Conservation (phyloP, 78 protist species). For the Dictyostelium capitatum region DNA sequence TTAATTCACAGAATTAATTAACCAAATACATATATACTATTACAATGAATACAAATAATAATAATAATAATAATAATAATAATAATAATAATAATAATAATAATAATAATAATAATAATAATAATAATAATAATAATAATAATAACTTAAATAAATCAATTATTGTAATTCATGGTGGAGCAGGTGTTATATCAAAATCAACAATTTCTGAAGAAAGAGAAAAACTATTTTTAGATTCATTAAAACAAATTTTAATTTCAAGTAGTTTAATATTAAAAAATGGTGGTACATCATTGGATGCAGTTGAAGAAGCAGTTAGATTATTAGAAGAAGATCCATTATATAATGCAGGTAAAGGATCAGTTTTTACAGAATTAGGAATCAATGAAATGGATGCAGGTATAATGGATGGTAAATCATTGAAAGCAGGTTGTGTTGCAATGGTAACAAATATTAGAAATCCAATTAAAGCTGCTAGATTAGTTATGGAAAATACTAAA, state of each 20-base stretch:
- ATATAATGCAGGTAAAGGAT: conserved; percentile 85
- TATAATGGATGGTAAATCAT: conserved; percentile 71
- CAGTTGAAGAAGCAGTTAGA: conserved; percentile 75
- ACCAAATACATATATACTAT: no score
- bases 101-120: neutral
- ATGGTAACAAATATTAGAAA: conserved; percentile 61
- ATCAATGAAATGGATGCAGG: conserved; percentile 84
- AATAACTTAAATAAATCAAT: conserved; percentile 9
- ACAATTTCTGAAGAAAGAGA: conserved; percentile 22
- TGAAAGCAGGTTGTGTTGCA: conserved; percentile 72
- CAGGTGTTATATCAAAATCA: conserved; percentile 52
- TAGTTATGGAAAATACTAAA: conserved; percentile 71
- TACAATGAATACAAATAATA: neutral
- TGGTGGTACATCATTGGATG: conserved; percentile 83
- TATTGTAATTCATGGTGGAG: conserved; percentile 85
- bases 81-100: conserved; percentile 2
- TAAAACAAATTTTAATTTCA: neutral
- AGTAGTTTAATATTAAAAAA: conserved; percentile 17
- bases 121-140: neutral
- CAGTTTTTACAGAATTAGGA: conserved; percentile 51
- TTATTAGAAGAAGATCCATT: conserved; percentile 72
- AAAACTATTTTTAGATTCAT: neutral
- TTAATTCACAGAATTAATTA: neutral
- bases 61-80: neutral
- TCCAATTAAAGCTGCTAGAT: conserved; percentile 80